phyloP scores from a whole-genome alignment of 768 basidiomycete genomes.

The Auriscalpium vulgare region DNA sequence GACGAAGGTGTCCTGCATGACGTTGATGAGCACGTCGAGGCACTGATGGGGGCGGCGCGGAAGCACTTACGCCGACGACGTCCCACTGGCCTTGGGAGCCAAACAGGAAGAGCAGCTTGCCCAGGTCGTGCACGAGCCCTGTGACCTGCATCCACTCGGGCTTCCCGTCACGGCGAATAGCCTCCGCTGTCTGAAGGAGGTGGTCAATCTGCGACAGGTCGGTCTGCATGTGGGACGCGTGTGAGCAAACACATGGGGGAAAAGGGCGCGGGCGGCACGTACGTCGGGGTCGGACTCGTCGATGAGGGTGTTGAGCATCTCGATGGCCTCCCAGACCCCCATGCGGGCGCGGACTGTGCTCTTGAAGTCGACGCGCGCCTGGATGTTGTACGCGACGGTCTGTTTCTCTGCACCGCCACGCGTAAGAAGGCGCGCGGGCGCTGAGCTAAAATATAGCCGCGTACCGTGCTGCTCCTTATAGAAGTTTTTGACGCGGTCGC shows the following conservation, averaged over 20 bases:
- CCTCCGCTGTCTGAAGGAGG: conserved; percentile 86
- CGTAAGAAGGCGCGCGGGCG: not conserved
- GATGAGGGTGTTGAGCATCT: conserved; percentile 77
- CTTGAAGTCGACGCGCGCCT: conserved; percentile 68
- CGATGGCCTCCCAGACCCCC: conserved; percentile 80
- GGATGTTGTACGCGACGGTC: conserved; percentile 78
- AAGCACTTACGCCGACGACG: conserved; percentile 68
- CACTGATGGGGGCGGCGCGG: not conserved
- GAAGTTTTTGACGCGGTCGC: conserved; percentile 70
- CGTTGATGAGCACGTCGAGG: not conserved
- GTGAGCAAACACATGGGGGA: not conserved
- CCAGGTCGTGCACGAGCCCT: conserved; percentile 83
- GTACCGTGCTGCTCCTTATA: conserved; percentile 75
- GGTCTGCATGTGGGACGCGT: conserved; percentile 36
- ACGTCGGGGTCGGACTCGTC: conserved; percentile 92
- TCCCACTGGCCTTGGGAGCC: conserved; percentile 91
- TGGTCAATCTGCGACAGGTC: conserved; percentile 83
- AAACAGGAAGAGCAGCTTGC: conserved; percentile 80
- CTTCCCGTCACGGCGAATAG: conserved; percentile 77
- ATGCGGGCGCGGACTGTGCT: conserved; percentile 61
- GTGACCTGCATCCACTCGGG: conserved; percentile 92
- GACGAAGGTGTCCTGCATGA: conserved; percentile 56
- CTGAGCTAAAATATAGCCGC: conserved; percentile 9
- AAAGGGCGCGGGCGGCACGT: conserved; percentile 9
- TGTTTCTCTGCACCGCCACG: conserved; percentile 58